Evolutionary conservation across 2,329 filamentous ascomycete species (phyloP).

Genomic region (Penicillium sp.): DNA sequence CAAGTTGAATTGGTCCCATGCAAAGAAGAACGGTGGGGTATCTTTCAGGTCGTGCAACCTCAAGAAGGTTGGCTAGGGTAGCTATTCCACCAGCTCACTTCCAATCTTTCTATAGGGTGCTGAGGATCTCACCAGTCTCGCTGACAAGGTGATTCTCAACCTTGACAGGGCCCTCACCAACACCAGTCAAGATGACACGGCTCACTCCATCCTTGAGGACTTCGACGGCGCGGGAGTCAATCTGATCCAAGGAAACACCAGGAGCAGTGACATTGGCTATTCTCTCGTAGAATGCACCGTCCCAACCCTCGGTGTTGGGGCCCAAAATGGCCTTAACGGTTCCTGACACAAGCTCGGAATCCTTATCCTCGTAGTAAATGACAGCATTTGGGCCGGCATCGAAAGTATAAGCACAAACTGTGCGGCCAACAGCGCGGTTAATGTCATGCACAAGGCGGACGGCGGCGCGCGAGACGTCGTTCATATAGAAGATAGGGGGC

Average conservation of each 20-base stretch:
- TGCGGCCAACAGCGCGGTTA: slow-evolving; percentile 75
- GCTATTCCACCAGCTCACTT: slow-evolving; percentile 15
- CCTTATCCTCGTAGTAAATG: slow-evolving; percentile 86
- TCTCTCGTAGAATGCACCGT: slow-evolving; percentile 58
- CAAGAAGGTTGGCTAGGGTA: slow-evolving; percentile 5
- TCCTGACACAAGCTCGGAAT: slow-evolving; percentile 70
- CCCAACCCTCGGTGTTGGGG: slow-evolving; percentile 53
- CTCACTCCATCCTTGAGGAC: slow-evolving; percentile 76
- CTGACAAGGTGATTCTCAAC: slow-evolving; percentile 74
- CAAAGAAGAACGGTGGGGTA: slow-evolving; percentile 22
- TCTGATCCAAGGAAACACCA: slow-evolving; percentile 61
- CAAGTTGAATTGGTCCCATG: slow-evolving; percentile 11
- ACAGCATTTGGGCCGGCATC: slow-evolving; percentile 97
- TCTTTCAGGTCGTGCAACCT: slow-evolving; percentile 18
- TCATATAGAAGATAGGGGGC: slow-evolving; percentile 98
- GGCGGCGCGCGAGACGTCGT: slow-evolving; percentile 84
- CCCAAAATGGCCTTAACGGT: slow-evolving; percentile 75
- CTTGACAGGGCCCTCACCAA: slow-evolving; percentile 83
- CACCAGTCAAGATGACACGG: slow-evolving; percentile 84
- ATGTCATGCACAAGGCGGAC: slow-evolving; percentile 86
- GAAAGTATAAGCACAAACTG: slow-evolving; percentile 91
- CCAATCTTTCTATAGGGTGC: slow-evolving; percentile 17
- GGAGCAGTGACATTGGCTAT: slow-evolving; percentile 51
- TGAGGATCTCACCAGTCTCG: slow-evolving; percentile 58
- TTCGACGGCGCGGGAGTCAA: slow-evolving; percentile 54